Percentiles rank a stretch among this genome's conserved stretches.
Conservation (phyloP, 805 yeast species). For the Pichia cabralensis region DNA sequence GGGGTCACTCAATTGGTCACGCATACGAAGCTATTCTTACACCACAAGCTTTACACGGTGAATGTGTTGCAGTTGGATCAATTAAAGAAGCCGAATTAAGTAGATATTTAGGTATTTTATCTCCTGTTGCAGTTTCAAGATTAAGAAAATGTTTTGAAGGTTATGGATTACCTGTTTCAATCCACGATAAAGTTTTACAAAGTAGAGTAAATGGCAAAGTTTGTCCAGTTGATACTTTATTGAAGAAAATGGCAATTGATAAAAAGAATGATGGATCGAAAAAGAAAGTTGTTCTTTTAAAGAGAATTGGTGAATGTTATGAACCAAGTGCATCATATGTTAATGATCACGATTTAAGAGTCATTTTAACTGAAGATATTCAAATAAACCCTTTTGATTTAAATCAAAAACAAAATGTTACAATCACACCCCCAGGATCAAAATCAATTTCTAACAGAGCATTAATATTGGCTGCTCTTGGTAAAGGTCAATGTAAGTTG, state of each 20-base stretch:
- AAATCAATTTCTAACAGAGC: slow-evolving; percentile 96
- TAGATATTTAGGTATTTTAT: slow-evolving; percentile 79
- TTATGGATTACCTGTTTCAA: slow-evolving; percentile 75
- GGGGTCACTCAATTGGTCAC: slow-evolving; percentile 96
- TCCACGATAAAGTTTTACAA: slow-evolving; percentile 62
- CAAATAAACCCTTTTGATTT: slow-evolving; percentile 49
- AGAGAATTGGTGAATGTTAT: slow-evolving; percentile 79
- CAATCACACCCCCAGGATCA: slow-evolving; percentile 87
- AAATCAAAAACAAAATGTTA: slow-evolving; percentile 27
- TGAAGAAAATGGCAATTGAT: slow-evolving; percentile 87
- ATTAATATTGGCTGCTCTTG: slow-evolving; percentile 82
- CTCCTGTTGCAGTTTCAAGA: slow-evolving; percentile 92
- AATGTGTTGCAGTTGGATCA: slow-evolving; percentile 97
- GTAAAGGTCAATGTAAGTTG: slow-evolving; percentile 73
- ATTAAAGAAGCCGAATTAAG: slow-evolving; percentile 90
- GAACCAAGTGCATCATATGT: slow-evolving; percentile 84
- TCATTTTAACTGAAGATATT: slow-evolving; percentile 76
- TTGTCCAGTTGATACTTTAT: slow-evolving; percentile 66
- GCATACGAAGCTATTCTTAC: slow-evolving; percentile 97
- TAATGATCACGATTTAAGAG: slow-evolving; percentile 67
- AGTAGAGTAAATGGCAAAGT: slow-evolving; percentile 58
- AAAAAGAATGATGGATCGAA: slow-evolving; percentile 92
- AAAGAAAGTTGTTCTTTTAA: slow-evolving; percentile 78
- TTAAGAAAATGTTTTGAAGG: slow-evolving; percentile 72
- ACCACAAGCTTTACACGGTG: slow-evolving; percentile 95